Percentiles rank a stretch among this genome's conserved stretches.
Evolutionary conservation across 805 yeast genomes (phyloP).

Genomic region (Kodamaea laetipori): DNA sequence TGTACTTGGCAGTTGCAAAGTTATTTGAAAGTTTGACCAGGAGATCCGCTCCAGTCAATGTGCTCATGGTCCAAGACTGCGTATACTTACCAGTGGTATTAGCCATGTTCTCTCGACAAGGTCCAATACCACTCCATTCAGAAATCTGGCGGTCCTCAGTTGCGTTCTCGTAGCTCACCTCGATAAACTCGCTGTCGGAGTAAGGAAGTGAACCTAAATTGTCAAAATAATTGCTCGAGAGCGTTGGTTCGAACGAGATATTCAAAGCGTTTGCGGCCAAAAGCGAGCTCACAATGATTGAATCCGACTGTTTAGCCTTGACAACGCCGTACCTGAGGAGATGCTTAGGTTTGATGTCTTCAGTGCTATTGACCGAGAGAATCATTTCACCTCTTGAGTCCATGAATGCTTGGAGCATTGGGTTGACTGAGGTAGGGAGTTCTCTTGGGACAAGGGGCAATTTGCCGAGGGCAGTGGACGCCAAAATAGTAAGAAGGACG

Average conservation of each 20-base stretch:
- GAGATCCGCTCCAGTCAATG: constrained; percentile 1
- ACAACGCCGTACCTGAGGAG: constrained; percentile 36
- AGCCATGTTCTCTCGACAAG: constrained; percentile 10
- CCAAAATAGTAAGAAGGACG: neutral
- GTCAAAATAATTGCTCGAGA: neutral
- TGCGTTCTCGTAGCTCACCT: constrained; percentile 8
- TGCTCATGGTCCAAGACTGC: constrained; percentile 12
- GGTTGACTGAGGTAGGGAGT: constrained; percentile 7
- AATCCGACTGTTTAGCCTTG: constrained; percentile 1
- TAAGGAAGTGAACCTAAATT: neutral
- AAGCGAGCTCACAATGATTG: constrained; percentile 9
- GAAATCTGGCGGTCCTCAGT: neutral
- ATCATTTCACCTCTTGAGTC: constrained; percentile 2
- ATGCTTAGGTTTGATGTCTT: constrained; percentile 37
- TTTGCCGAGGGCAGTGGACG: neutral
- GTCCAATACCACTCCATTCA: constrained; percentile 15
- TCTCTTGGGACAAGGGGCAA: neutral
- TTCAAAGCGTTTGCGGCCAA: constrained; percentile 9
- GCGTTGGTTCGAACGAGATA: neutral
- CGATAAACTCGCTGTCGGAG: constrained; percentile 2
- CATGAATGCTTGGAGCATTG: constrained; percentile 8
- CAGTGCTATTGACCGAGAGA: neutral
- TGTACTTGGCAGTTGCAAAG: neutral
- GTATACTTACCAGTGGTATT: constrained; percentile 9
- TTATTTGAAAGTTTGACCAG: neutral